Conservation (phyloP, 495 filamentous ascomycete species). For the Trichoderma parareesei region DNA sequence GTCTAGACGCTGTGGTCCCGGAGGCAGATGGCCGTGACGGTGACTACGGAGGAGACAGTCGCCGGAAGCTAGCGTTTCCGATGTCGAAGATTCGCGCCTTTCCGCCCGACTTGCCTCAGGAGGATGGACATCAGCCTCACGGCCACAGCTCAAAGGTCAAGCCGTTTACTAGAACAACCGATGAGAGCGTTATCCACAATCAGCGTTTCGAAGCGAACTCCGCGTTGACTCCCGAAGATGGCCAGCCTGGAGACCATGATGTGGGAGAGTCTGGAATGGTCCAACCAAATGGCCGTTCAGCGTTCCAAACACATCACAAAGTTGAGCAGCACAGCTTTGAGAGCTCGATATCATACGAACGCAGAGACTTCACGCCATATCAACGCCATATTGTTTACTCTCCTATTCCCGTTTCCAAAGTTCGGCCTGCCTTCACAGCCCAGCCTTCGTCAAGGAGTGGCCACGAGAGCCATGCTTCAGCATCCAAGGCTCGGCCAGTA, state of each 20-base stretch:
- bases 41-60: background rate
- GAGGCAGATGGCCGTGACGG: background rate
- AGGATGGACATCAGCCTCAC: background rate
- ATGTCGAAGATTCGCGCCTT: background rate
- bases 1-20: too few species aligned
- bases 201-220: background rate
- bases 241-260: background rate
- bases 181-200: background rate
- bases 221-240: background rate
- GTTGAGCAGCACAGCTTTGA: background rate
- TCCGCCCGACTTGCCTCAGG: background rate
- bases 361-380: background rate
- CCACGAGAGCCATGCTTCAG: background rate
- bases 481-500: slow-evolving; percentile 15
- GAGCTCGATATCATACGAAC: background rate
- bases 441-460: slow-evolving; percentile 1
- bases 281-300: background rate
- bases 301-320: background rate
- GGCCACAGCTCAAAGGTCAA: background rate
- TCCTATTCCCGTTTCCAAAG: background rate
- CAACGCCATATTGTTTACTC: background rate
- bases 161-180: background rate
- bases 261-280: background rate
- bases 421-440: background rate
- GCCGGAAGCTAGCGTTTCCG: background rate